phyloP scores from a whole-genome alignment of 129 eudicot species.

The Saussurea involucrata region DNA sequence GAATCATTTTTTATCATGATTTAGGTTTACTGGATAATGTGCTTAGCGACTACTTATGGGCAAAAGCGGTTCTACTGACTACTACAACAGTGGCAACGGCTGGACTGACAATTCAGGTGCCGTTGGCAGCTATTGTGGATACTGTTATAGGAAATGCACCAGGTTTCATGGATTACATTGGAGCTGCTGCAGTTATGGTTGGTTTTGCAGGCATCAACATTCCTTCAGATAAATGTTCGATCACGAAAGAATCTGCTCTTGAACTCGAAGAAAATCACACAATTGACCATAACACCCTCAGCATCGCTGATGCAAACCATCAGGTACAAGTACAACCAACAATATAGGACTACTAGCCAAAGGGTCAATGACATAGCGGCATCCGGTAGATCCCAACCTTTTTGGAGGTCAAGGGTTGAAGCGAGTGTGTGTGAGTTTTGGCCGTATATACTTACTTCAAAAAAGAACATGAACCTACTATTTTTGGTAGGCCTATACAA shows the following conservation, averaged over 20 bases:
- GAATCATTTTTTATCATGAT: not conserved
- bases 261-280: conserved; percentile 52
- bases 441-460: not conserved
- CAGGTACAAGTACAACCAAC: conserved; percentile 17
- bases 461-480: not conserved
- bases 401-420: not conserved
- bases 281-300: not conserved
- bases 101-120: conserved; percentile 93
- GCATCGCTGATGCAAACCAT: not conserved
- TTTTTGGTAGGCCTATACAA: not conserved
- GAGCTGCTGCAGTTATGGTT: conserved; percentile 85
- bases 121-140: conserved; percentile 89
- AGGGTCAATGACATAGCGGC: not conserved
- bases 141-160: conserved; percentile 79
- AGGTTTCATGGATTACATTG: conserved; percentile 52
- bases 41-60: conserved; percentile 93
- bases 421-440: not conserved
- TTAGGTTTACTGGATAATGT: conserved; percentile 92
- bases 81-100: conserved; percentile 98
- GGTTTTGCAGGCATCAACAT: conserved; percentile 88
- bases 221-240: conserved; percentile 50
- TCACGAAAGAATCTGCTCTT: conserved; percentile 42
- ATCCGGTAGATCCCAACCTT: not conserved
- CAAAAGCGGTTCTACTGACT: conserved; percentile 93
- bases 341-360: not conserved